phyloP scores from a whole-genome alignment of 805 yeast genomes.

The Spathaspora hagerdaliae region DNA sequence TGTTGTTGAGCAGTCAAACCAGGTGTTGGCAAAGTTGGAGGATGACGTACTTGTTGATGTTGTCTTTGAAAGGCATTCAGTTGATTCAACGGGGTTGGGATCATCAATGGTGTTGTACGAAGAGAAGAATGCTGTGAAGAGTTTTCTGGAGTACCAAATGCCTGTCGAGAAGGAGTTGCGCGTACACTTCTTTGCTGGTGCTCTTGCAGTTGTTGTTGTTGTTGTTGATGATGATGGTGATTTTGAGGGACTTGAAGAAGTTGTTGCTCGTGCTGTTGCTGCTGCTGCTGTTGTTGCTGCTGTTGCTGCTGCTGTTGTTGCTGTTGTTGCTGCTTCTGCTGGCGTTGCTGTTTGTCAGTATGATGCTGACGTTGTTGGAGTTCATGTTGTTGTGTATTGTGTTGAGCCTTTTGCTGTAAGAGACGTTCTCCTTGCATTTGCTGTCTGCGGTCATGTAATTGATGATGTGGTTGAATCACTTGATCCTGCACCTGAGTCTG shows the following conservation, averaged over 20 bases:
- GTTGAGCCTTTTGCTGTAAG: too few relatives aligned
- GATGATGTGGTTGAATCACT: slow-evolving; percentile 2
- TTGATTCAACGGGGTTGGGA: background rate
- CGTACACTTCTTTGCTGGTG: too few relatives aligned
- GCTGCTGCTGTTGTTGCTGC: slow-evolving; percentile 1
- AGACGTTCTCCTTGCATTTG: background rate
- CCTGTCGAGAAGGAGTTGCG: background rate
- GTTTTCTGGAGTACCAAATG: too few relatives aligned
- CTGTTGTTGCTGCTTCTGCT: background rate
- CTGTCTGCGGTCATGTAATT: slow-evolving; percentile 5
- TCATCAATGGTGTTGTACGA: slow-evolving; percentile 1
- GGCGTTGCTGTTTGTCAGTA: background rate
- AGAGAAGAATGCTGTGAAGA: slow-evolving; percentile 1
- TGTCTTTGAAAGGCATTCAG: background rate
- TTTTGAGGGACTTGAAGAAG: slow-evolving; percentile 4
- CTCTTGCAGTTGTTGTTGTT: slow-evolving; percentile 2
- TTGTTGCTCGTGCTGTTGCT: background rate
- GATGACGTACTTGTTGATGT: background rate
- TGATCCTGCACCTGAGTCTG: background rate
- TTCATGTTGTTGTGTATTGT: background rate
- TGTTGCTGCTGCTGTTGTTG: slow-evolving; percentile 1
- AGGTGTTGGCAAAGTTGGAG: background rate
- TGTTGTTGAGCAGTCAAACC: background rate
- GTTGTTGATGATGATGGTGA: slow-evolving; percentile 7
- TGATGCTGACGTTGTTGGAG: background rate